Base-by-base conservation (phyloP, 2,329 filamentous ascomycete species). In the Apiospora aurea region DNA sequence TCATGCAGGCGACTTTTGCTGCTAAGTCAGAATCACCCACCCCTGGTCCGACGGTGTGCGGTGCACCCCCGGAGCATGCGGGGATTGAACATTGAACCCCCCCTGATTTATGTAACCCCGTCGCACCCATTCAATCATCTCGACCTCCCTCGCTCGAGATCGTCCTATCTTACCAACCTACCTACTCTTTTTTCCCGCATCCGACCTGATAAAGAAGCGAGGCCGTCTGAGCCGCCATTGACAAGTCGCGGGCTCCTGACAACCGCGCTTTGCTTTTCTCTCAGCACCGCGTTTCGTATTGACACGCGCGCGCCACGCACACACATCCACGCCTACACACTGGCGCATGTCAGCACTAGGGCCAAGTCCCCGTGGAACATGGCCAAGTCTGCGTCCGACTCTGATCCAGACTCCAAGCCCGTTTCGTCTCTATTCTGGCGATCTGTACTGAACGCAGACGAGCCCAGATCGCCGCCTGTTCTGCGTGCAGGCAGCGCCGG, bases 321-420 rank as follows among this genome's bases (percentile, higher is more conserved):
- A 43, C 41, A 8, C 43, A 46, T 14, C 21, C 21, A 49, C 34
- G n/a, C 57, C 14, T 18, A 11, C 57, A 3, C 29, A n/a, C 34
- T 49, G 8, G 26, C 34, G 18, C 10, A 64, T 64, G 57, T 41
- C 34, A 41, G 57, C 57, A 64, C 34, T n/a, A 13, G 21, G 34
- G 57, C 57, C 57, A n/a, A 41, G 57, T 41, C 16, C 11, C 34
- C 34, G 57, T 38, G 57, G 57, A 64, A 64, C 57, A 64, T 64
- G 57, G 57, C 57, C 57, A 64, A 64, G 57, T 41, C 57, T n/a
- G 57, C n/a, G 34, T 64, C 57, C 57, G 57, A 64, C 57, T 64
- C 57, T 21, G 57, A 64, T 14, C 34, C 57, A 64, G 57, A 64
- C 57, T 41, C 57, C 34, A 64, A 64, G 57, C 29, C 57, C 57